Conservation (phyloP, 352 stramenopile species). For the Salisapilia sapeloensis region DNA sequence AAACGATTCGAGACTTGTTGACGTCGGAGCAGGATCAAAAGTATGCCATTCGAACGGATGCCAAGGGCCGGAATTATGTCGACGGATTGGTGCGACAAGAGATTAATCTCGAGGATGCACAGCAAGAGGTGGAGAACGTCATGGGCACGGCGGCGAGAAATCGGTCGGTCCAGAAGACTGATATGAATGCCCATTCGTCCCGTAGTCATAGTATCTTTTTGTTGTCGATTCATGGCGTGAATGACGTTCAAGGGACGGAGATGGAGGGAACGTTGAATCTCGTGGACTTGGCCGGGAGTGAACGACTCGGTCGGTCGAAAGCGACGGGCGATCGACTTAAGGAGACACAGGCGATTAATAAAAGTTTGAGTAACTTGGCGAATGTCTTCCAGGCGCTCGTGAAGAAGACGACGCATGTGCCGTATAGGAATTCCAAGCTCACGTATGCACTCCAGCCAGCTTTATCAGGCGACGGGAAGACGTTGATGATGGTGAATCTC, state of each 20-base stretch:
- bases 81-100: slow-evolving; percentile 72
- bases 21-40: slow-evolving; percentile 40
- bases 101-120: slow-evolving; percentile 68
- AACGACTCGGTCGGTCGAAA: slow-evolving; percentile 89
- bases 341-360: slow-evolving; percentile 98
- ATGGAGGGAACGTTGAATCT: slow-evolving; percentile 91
- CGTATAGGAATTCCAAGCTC: slow-evolving; percentile 98
- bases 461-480: slow-evolving; percentile 98
- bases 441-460: slow-evolving; percentile 98
- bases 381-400: slow-evolving; percentile 97
- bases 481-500: slow-evolving; percentile 99
- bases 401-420: slow-evolving; percentile 91
- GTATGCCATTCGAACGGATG: slow-evolving; percentile 70
- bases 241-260: slow-evolving; percentile 81
- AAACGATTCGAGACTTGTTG: slow-evolving; percentile 97
- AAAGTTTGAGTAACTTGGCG: slow-evolving; percentile 94
- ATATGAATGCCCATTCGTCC: slow-evolving; percentile 98
- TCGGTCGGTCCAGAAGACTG: slow-evolving; percentile 92
- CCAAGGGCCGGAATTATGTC: slow-evolving; percentile 68
- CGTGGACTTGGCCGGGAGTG: slow-evolving; percentile 87
- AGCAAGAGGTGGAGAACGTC: slow-evolving; percentile 78
- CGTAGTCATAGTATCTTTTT: slow-evolving; percentile 97
- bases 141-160: slow-evolving; percentile 83
- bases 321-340: slow-evolving; percentile 87
- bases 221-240: slow-evolving; percentile 77